Evolutionary conservation across 1,284 basidiomycete species (phyloP), one percentile per base, ranked within the genome.

Genomic region (Sporisorium scitamineum): DNA sequence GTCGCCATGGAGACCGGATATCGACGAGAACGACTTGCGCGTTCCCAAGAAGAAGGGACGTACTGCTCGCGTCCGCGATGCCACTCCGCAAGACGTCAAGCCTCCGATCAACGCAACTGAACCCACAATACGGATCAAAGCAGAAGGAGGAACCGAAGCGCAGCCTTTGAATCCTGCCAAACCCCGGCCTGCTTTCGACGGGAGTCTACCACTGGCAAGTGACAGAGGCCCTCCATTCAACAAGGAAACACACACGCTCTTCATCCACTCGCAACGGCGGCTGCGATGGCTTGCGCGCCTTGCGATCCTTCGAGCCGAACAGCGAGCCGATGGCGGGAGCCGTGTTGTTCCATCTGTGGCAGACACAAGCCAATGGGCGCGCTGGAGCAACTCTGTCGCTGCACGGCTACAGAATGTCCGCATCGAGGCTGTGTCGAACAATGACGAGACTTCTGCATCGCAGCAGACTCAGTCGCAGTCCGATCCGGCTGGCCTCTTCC

Each of bases 221-320:
- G 41, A 58, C 16, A 45, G 48, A 10, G 51, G 51, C 32, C 31
- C 5, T 16, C 73, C 73, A 2, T 37, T 24, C 37, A 13, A 47
- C n/a, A 14, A 3, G 34, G 73, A 71, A 31, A 69, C 69, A 3
- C 64, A 76, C 22, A 65, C 69, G 5, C 44, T 76, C 26, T 76
- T 64, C 31, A 27, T 76, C 29, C 54, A 60, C 29, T 27, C 57
- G 16, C 34, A 34, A 22, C 64, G 65, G 1, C 56, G 55, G 18
- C 41, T 64, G 56, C 57, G 48, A 16, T 73, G 70, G 65, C 37
- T 73, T 5, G 54, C 54, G 3, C 60, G 50, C 22, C 41, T 39
- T 16, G 70, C 70, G 8, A 60, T 62, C 3, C 10, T 41, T 3
- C 50, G 55, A n/a, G 34, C 41, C 5, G 56, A 39, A n/a, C 26